phyloP scores from a whole-genome alignment of 2,329 filamentous ascomycete species.

The Stagonosporopsis chrysanthemi region DNA sequence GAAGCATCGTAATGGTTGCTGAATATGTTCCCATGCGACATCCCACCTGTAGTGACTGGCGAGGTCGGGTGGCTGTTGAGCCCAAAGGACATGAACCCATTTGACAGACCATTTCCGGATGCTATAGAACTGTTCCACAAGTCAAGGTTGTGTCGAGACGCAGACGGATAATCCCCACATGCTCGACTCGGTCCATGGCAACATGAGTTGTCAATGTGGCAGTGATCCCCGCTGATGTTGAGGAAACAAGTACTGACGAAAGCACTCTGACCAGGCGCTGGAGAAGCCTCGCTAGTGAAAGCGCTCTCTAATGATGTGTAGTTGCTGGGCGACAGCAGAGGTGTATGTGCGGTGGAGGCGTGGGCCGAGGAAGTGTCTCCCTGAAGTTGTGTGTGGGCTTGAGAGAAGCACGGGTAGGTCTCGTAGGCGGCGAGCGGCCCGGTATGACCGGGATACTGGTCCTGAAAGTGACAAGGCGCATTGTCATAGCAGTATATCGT shows the following conservation, averaged over 20 bases:
- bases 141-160: constrained; percentile 36
- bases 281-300: constrained; percentile 39
- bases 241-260: constrained; percentile 38
- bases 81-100: constrained; percentile 37
- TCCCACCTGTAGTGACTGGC: constrained; percentile 27
- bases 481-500: constrained; percentile 48
- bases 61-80: constrained; percentile 33
- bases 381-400: constrained; percentile 28
- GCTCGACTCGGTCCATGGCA: constrained; percentile 42
- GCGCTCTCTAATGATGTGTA: constrained; percentile 43
- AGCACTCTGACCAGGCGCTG: constrained; percentile 26
- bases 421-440: constrained; percentile 36
- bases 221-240: constrained; percentile 43
- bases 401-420: constrained; percentile 42
- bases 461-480: constrained; percentile 45
- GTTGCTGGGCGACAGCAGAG: constrained; percentile 42
- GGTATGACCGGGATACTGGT: constrained; percentile 34
- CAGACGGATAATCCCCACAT: constrained; percentile 39
- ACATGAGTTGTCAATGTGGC: constrained; percentile 47
- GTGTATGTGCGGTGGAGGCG: constrained; percentile 39
- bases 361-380: constrained; percentile 31
- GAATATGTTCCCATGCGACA: constrained; percentile 26
- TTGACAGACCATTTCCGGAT: constrained; percentile 37
- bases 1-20: constrained; percentile 24
- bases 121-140: constrained; percentile 39